Conservation (phyloP, 305 asterid genomes). For the Fraxinus angustifolia region DNA sequence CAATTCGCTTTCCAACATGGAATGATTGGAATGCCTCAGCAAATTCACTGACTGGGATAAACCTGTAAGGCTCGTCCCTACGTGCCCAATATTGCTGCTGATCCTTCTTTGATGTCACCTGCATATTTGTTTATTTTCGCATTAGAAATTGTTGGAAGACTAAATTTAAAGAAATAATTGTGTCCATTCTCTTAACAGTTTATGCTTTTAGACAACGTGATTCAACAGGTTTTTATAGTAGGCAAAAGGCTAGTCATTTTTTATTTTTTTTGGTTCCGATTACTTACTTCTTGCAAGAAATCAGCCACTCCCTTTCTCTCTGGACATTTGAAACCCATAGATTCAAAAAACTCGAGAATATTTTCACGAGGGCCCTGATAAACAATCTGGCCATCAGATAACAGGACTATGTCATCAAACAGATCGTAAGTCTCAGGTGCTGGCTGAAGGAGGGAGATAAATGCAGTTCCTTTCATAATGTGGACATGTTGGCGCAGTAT, state of each 20-base stretch:
- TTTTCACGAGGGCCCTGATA: slow-evolving; percentile 78
- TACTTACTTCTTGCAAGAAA: slow-evolving; percentile 84
- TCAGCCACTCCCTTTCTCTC: slow-evolving; percentile 81
- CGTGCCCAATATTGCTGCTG: slow-evolving; percentile 36
- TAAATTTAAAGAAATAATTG: background rate
- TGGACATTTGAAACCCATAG: slow-evolving; percentile 81
- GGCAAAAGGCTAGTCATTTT: background rate
- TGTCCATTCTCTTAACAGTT: background rate
- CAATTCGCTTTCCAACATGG: slow-evolving; percentile 23
- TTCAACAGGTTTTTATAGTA: background rate
- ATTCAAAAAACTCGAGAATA: slow-evolving; percentile 66
- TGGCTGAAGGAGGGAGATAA: slow-evolving; percentile 82
- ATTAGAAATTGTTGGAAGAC: background rate
- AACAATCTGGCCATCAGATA: slow-evolving; percentile 64
- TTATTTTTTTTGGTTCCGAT: background rate
- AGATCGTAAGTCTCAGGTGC: slow-evolving; percentile 84
- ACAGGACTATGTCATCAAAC: slow-evolving; percentile 74
- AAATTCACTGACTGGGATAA: slow-evolving; percentile 30
- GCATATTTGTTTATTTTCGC: background rate
- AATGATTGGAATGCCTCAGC: slow-evolving; percentile 31
- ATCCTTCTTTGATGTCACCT: slow-evolving; percentile 41
- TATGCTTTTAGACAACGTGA: background rate
- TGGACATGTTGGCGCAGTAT: slow-evolving; percentile 58
- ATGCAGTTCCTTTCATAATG: slow-evolving; percentile 67
- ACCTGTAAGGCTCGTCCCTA: slow-evolving; percentile 28